phyloP scores from a whole-genome alignment of 352 stramenopile genomes.

The Phytophthora aleatoria region DNA sequence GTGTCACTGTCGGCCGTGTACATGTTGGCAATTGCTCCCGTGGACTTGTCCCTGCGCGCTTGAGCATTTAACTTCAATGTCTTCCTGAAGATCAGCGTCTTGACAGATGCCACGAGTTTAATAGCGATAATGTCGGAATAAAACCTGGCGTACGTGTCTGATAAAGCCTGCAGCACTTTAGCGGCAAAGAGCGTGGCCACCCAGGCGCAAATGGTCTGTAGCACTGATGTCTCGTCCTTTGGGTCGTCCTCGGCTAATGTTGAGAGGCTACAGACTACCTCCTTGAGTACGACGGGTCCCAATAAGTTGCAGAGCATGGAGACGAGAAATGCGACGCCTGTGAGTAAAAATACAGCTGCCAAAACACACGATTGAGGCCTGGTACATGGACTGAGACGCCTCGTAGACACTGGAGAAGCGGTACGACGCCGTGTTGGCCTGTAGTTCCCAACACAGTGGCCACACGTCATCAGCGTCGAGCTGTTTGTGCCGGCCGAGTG shows the following conservation, averaged over 20 bases:
- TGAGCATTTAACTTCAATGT: conserved; percentile 50
- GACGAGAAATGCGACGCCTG: conserved; percentile 46
- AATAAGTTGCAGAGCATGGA: conserved; percentile 61
- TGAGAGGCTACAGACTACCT: conserved; percentile 47
- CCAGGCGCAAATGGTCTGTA: conserved; percentile 36
- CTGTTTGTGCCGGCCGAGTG: conserved; percentile 48
- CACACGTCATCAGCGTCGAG: conserved; percentile 51
- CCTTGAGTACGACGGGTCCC: conserved; percentile 46
- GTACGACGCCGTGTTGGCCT: conserved; percentile 31
- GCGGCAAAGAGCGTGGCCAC: conserved; percentile 48
- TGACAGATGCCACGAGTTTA: conserved; percentile 54
- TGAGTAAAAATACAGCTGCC: conserved; percentile 41
- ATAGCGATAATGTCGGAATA: conserved; percentile 58
- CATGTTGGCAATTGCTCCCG: conserved; percentile 63
- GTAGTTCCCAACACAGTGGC: conserved; percentile 37
- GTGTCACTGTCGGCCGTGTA: conserved; percentile 63
- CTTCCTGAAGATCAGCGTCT: conserved; percentile 62
- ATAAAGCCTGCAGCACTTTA: conserved; percentile 60
- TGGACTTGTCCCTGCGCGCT: conserved; percentile 49
- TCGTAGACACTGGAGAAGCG: conserved; percentile 36
- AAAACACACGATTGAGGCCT: conserved; percentile 42
- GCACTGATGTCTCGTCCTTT: conserved; percentile 25
- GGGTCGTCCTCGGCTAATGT: conserved; percentile 16
- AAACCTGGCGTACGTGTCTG: conserved; percentile 55
- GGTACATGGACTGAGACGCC: conserved; percentile 35